A percentile compares a stretch with the other conserved stretches of the same genome.
Evolutionary conservation across 2,329 filamentous ascomycete species (phyloP).

Genomic region (Neofusicoccum umdonicola): DNA sequence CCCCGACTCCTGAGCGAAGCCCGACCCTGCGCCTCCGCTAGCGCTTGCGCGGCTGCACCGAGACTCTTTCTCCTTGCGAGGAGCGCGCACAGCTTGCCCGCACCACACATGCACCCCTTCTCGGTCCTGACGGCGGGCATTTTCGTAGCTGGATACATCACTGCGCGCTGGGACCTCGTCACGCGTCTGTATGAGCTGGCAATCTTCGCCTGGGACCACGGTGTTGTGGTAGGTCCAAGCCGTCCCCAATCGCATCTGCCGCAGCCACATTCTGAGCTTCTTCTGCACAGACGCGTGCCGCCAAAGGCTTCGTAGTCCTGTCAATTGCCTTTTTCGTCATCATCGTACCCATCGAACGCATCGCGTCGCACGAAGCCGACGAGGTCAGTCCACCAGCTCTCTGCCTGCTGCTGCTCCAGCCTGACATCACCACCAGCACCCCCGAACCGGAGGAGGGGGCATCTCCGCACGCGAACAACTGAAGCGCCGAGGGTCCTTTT

Average conservation of each 20-base stretch:
- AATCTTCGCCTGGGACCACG: slow-evolving; percentile 98
- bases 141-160: slow-evolving; percentile 99
- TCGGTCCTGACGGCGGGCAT: slow-evolving; percentile 93
- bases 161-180: slow-evolving; percentile 97
- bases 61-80: not conserved
- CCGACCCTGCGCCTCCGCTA: slow-evolving; percentile 8
- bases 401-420: not conserved
- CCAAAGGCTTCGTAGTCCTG: slow-evolving; percentile 79
- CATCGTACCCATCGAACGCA: slow-evolving; percentile 76
- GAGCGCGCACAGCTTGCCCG: not conserved
- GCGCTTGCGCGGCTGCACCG: slow-evolving; percentile 2
- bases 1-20: not conserved
- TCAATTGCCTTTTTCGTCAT: slow-evolving; percentile 82
- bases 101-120: slow-evolving; percentile 85
- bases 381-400: slow-evolving; percentile 60
- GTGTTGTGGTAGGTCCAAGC: slow-evolving; percentile 73
- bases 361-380: slow-evolving; percentile 76
- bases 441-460: slow-evolving; percentile 71
- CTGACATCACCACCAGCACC: slow-evolving; percentile 61
- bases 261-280: not conserved
- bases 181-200: slow-evolving; percentile 95
- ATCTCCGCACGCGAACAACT: slow-evolving; percentile 96
- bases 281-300: slow-evolving; percentile 67
- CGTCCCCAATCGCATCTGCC: not conserved
- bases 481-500: slow-evolving; percentile 91